Conservation (phyloP, 140 eudicot genomes). For the Flaveria floridana region DNA sequence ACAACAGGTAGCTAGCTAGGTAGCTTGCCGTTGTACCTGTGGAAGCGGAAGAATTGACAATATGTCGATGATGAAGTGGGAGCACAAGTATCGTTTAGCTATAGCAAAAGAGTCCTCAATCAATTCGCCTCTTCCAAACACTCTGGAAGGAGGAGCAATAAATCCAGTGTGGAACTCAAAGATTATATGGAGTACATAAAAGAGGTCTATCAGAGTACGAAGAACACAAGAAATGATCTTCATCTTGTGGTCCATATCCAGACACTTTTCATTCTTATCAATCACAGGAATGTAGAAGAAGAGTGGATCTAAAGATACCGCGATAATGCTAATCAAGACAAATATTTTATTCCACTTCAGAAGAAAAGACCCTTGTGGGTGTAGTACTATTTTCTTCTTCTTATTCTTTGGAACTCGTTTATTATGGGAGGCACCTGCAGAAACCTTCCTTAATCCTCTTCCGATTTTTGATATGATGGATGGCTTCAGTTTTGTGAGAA, state of each 20-base stretch:
- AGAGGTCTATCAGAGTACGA: conserved; percentile 57
- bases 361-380: conserved; percentile 74
- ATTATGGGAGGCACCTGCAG: conserved; percentile 18
- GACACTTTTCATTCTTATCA: conserved; percentile 43
- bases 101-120: conserved; percentile 55
- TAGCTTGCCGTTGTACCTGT: conserved; percentile 44
- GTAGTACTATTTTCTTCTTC: conserved; percentile 34
- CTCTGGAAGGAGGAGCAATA: conserved; percentile 71
- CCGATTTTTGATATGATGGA: conserved; percentile 28
- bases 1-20: neutral
- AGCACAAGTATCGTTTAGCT: conserved; percentile 57
- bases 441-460: conserved; percentile 38
- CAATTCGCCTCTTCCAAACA: conserved; percentile 77
- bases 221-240: conserved; percentile 63
- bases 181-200: conserved; percentile 68
- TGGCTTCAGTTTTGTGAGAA: conserved; percentile 21
- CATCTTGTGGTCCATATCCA: conserved; percentile 49
- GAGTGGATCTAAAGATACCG: conserved; percentile 73
- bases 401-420: neutral
- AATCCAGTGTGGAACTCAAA: conserved; percentile 78
- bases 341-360: conserved; percentile 78
- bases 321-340: conserved; percentile 53
- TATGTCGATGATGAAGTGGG: conserved; percentile 69
- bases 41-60: conserved; percentile 82
- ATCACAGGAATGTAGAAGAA: conserved; percentile 83